Evolutionary conservation across 169 alveolate genomes (phyloP).

Genomic region (Besnoitia besnoiti): DNA sequence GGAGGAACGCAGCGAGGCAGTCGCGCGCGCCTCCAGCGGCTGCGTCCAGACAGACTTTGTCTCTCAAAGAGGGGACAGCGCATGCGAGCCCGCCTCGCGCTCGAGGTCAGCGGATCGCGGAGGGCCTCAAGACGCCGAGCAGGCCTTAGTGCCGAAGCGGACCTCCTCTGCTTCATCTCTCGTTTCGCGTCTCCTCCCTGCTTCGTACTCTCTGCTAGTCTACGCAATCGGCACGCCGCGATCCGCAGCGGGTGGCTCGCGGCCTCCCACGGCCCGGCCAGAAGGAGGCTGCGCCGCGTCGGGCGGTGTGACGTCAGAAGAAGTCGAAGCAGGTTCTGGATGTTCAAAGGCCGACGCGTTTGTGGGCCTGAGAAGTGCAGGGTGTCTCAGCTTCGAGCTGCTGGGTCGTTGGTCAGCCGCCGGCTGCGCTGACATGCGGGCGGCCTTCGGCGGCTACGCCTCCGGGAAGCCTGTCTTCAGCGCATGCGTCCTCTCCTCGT

Average conservation of each 20-base stretch:
- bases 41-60: not conserved
- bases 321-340: not conserved
- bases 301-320: too few species aligned
- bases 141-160: not conserved
- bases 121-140: too few species aligned
- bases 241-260: not conserved
- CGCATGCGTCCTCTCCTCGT: not conserved
- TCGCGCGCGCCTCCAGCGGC: not conserved
- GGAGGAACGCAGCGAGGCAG: not conserved
- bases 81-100: too few species aligned
- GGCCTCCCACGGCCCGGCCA: too few species aligned
- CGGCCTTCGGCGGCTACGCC: not conserved
- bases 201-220: not conserved
- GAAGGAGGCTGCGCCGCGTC: too few species aligned
- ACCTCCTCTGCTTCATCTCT: not conserved
- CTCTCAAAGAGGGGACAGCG: too few species aligned
- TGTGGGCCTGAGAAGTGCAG: not conserved
- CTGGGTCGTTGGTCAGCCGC: not conserved
- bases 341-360: not conserved
- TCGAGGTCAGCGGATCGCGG: too few species aligned
- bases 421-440: not conserved
- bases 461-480: not conserved
- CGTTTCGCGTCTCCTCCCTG: too few species aligned
- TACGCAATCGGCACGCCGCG: not conserved
- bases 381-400: not conserved